Percentiles rank a stretch among this genome's conserved stretches.
Conservation (phyloP, 805 yeast genomes). For the Yamadazyma takamatsuzukensis region DNA sequence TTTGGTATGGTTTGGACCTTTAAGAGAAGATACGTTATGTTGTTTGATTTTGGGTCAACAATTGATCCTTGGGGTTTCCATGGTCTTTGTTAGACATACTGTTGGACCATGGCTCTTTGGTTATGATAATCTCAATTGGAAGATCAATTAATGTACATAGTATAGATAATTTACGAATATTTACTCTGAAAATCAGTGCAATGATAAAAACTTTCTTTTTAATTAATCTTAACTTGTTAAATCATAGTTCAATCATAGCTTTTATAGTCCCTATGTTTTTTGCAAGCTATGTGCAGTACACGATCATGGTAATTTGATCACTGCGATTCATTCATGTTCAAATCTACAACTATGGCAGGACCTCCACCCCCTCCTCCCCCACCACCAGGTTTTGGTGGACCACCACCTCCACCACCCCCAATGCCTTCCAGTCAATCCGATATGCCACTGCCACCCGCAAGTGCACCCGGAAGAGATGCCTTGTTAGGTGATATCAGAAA, state of each 20-base stretch:
- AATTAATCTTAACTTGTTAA: no score
- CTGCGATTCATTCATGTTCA: no score
- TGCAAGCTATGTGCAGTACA: conserved; percentile 1
- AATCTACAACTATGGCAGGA: conserved; percentile 8
- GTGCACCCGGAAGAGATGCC: conserved; percentile 37
- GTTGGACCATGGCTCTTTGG: conserved; percentile 86
- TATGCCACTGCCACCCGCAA: conserved; percentile 16
- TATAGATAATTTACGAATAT: no score
- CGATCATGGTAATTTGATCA: neutral
- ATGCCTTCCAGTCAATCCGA: conserved; percentile 8
- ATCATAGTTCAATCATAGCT: no score
- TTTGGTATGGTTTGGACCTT: conserved; percentile 85
- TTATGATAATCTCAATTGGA: conserved; percentile 66
- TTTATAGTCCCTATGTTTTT: no score
- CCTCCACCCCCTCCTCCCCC: conserved; percentile 19
- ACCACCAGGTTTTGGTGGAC: conserved; percentile 11
- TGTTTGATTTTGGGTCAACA: conserved; percentile 57
- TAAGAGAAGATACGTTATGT: conserved; percentile 79
- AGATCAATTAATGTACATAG: conserved; percentile 5
- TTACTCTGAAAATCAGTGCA: no score
- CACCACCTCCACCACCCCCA: conserved; percentile 31
- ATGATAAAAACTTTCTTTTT: no score
- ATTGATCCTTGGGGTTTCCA: conserved; percentile 58
- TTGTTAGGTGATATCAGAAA: conserved; percentile 81
- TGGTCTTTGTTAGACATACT: conserved; percentile 73